Percentiles rank a stretch among this genome's conserved stretches.
Evolutionary conservation across 257 asterid species (phyloP).

Genomic region (Nicotiana tomentosiformis): DNA sequence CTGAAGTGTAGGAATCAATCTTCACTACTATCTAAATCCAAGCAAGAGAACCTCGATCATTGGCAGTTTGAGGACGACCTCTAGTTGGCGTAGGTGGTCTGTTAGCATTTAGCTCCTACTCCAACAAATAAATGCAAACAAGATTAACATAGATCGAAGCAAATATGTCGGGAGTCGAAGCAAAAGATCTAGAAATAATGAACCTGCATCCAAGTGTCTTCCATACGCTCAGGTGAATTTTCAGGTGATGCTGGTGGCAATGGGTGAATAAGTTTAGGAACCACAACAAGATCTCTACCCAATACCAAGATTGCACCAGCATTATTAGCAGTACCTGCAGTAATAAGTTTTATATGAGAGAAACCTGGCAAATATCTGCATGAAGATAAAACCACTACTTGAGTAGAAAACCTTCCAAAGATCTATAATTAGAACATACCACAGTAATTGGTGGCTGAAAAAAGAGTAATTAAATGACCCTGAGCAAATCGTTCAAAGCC

Average conservation of each 20-base stretch:
- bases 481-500: slow-evolving; percentile 99
- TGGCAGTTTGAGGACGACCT: slow-evolving; percentile 90
- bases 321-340: slow-evolving; percentile 88
- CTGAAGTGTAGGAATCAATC: slow-evolving; percentile 26
- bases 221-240: slow-evolving; percentile 77
- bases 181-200: neutral
- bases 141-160: slow-evolving; percentile 10
- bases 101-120: slow-evolving; percentile 93
- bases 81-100: slow-evolving; percentile 98
- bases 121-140: slow-evolving; percentile 2
- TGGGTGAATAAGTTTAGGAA: slow-evolving; percentile 91
- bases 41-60: slow-evolving; percentile 93
- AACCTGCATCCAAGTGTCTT: slow-evolving; percentile 99
- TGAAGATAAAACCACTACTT: neutral
- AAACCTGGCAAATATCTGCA: neutral
- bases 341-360: neutral
- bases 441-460: slow-evolving; percentile 96
- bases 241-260: slow-evolving; percentile 95
- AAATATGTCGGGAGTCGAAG: neutral
- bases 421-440: slow-evolving; percentile 44
- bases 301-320: slow-evolving; percentile 97
- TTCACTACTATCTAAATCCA: slow-evolving; percentile 57
- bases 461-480: slow-evolving; percentile 93
- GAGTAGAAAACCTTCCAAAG: neutral
- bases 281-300: slow-evolving; percentile 98